Evolutionary conservation across 1,284 basidiomycete genomes (phyloP).

Genomic region (Chalciporus sp.): DNA sequence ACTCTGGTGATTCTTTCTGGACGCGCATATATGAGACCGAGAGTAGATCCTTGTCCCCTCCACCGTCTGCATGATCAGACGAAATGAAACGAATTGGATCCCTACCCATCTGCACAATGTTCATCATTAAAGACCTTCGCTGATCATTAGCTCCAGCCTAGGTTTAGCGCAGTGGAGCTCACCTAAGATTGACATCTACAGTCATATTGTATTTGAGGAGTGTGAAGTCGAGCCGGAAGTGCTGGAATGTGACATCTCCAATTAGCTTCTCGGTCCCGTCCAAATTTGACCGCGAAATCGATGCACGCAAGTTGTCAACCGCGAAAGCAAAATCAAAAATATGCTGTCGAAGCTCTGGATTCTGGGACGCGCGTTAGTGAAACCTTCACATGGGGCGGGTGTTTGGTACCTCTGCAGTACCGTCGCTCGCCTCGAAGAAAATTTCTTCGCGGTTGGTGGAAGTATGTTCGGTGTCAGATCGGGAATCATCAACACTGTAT

Average conservation of each 20-base stretch:
- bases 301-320: slow-evolving; percentile 86
- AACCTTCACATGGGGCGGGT: slow-evolving; percentile 6
- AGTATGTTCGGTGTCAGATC: slow-evolving; percentile 46
- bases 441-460: slow-evolving; percentile 50
- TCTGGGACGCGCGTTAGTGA: slow-evolving; percentile 36
- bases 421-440: slow-evolving; percentile 80
- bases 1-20: slow-evolving; percentile 88
- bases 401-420: slow-evolving; percentile 55
- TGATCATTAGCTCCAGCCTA: slow-evolving; percentile 7
- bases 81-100: slow-evolving; percentile 76
- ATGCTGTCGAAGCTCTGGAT: slow-evolving; percentile 74
- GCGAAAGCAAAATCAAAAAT: slow-evolving; percentile 89
- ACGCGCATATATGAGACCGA: slow-evolving; percentile 84
- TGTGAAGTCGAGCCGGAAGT: slow-evolving; percentile 77
- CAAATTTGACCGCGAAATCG: slow-evolving; percentile 71
- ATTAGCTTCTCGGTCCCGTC: slow-evolving; percentile 71
- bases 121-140: slow-evolving; percentile 67
- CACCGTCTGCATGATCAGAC: slow-evolving; percentile 55
- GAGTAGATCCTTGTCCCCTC: slow-evolving; percentile 72
- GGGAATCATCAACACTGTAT: slow-evolving; percentile 74
- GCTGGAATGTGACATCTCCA: slow-evolving; percentile 81
- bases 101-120: slow-evolving; percentile 65
- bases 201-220: slow-evolving; percentile 87
- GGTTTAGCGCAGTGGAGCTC: slow-evolving; percentile 19
- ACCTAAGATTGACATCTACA: slow-evolving; percentile 85